Evolutionary conservation across 306 rosid species (phyloP).

Genomic region (Comarum palustre): DNA sequence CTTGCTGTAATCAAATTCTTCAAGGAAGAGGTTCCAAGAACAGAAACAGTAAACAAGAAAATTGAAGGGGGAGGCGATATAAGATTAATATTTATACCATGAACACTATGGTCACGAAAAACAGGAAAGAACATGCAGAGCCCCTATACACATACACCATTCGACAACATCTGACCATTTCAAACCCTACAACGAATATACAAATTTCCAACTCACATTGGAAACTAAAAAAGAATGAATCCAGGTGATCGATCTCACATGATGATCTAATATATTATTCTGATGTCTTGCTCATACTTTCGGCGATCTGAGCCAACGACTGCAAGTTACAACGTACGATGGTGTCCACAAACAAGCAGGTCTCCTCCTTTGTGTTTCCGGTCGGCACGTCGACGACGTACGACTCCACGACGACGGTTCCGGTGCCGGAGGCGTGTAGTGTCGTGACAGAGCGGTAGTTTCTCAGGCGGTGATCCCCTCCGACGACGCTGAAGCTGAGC

Average conservation of each 20-base stretch:
- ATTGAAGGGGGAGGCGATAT: background rate
- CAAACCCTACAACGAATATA: background rate
- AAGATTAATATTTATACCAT: background rate
- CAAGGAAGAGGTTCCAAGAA: background rate
- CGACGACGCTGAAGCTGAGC: slow-evolving; percentile 83
- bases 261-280: background rate
- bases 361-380: slow-evolving; percentile 84
- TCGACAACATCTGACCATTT: background rate
- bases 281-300: slow-evolving; percentile 36
- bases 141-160: background rate
- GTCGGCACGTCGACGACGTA: slow-evolving; percentile 81
- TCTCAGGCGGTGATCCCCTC: slow-evolving; percentile 77
- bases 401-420: slow-evolving; percentile 80
- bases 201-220: slow-evolving; percentile 26
- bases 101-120: background rate
- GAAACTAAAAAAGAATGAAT: slow-evolving; percentile 20
- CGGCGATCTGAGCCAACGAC: slow-evolving; percentile 77
- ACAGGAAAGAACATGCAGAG: background rate
- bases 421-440: slow-evolving; percentile 54
- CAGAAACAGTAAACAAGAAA: background rate
- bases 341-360: slow-evolving; percentile 85
- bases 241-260: background rate
- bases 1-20: background rate
- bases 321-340: slow-evolving; percentile 91
- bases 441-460: slow-evolving; percentile 88